Base-by-base conservation (phyloP, 2,329 filamentous ascomycete species). In the Pseudogymnoascus pannorum region DNA sequence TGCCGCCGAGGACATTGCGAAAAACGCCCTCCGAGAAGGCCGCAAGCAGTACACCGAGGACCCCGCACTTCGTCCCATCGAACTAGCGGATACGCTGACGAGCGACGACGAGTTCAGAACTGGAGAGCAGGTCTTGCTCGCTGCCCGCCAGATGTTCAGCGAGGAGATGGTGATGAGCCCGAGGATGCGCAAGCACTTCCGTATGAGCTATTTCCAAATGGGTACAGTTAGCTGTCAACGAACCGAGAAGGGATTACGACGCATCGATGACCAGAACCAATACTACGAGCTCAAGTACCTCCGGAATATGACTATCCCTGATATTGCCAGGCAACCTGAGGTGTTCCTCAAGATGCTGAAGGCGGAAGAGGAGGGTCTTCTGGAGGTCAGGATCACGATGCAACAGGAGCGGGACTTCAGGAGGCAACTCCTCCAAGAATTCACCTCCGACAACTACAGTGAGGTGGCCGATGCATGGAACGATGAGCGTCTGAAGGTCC, bases 201-300 rank as follows among this genome's bases (percentile, higher is more conserved):
- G 94, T 58, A 84, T 86, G 67, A 87, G 86, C 57, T 96, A 90
- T 74, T 97, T 97, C 71, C 84, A 87, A 70, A 87, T 87, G 67
- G 91, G 92, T 22, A 83, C 89, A 61, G 86, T 99, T 63, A 92
- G 93, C 76, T 96, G 92, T 73, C 85, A 85, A 64, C 87, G 94
- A 61, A 99, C 94, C 0, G 92, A 97, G 63, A 99, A 97, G 75
- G 94, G 94, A 26, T 78, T 97, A 60, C 89, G 90, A 62, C 90
- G 91, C 70, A 97, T 99, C 67, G 92, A 96, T 68, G 93, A 97
- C 64, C 87, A 94, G 22, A 92, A 97, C 70, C 91, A 92, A 0
- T 97, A 95, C 74, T 97, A 97, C 72, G 94, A 97, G 74, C 91
- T 99, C 78, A 96, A 99, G 75, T 99, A 99, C 69, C 81, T 99